Base-by-base conservation (phyloP, 2,329 filamentous ascomycete genomes). In the Escovopsis sp. region DNA sequence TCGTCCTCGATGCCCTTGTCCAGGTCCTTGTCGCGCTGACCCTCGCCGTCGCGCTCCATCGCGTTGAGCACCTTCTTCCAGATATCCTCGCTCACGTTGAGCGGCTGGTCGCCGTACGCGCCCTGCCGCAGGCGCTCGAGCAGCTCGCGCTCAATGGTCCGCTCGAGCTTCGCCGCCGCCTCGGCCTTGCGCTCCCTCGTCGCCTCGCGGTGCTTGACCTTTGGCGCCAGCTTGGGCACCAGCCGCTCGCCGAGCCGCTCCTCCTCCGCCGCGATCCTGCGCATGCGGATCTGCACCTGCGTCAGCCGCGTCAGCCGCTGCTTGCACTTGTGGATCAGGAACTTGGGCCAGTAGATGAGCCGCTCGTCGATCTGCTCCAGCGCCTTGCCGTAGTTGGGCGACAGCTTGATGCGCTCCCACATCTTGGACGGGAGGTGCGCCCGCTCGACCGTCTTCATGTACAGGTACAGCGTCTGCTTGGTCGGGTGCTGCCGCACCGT, bases 1-100 rank as follows among this genome's bases (percentile, higher is more conserved):
- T 87, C 84, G 33, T 84, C 79, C 51, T 85, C 80, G 49, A 93
- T 78, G 9, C 88, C 89, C 52, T 88, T 80, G 59, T 95, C 89
- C 59, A 91, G 63, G 60, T 96, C 89, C 65, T 87, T 77, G 59
- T 95, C 89, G 43, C 85, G 72, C 49, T 76, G 70, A 37, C 82
- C 89, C 55, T 93, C 80, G 45, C 89, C 88, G 53, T 82, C 82
- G 52, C 83, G 75, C 72, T 98, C 91, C 63, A 98, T 72, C 4
- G 86, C 86, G 47, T 80, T 79, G 53, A 98, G 77, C 7, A 98
- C 91, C 73, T 88, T 94, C 74, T 93, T 93, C 91, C 91, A 98
- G 47, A 98, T 86, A 12, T 76, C 73, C 61, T 95, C 87, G 61
- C 93, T 91, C 41, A 94, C 88, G 59, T 98, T 98, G 50, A 98